Conservation (phyloP, 768 basidiomycete species). For the Mycena polygramma region DNA sequence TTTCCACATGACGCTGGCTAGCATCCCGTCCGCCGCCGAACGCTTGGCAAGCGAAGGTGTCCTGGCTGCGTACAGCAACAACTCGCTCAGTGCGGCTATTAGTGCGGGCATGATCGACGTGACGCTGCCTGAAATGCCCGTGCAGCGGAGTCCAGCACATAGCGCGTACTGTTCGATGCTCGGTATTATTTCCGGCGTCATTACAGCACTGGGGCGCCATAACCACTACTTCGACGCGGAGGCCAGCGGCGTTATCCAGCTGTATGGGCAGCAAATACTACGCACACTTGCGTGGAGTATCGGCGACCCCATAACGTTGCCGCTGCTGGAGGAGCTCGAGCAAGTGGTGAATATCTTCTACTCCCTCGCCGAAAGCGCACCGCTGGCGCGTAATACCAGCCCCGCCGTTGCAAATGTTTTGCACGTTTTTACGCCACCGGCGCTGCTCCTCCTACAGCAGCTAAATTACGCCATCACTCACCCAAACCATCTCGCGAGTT, state of each 20-base stretch:
- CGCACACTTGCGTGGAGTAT: slow-evolving; percentile 87
- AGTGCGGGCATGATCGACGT: slow-evolving; percentile 81
- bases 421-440: slow-evolving; percentile 74
- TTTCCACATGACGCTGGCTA: slow-evolving; percentile 89
- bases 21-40: slow-evolving; percentile 83
- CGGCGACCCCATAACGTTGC: slow-evolving; percentile 79
- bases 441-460: slow-evolving; percentile 84
- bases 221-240: slow-evolving; percentile 89
- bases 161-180: slow-evolving; percentile 88
- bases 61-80: slow-evolving; percentile 86
- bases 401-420: slow-evolving; percentile 74
- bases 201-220: slow-evolving; percentile 70
- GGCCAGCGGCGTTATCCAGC: slow-evolving; percentile 86
- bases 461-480: slow-evolving; percentile 93
- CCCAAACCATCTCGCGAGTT: slow-evolving; percentile 87
- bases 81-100: slow-evolving; percentile 81
- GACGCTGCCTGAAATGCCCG: slow-evolving; percentile 75
- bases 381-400: slow-evolving; percentile 59
- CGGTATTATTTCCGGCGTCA: slow-evolving; percentile 79
- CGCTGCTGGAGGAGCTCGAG: slow-evolving; percentile 87
- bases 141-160: slow-evolving; percentile 85
- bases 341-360: slow-evolving; percentile 84
- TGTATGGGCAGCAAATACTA: slow-evolving; percentile 86
- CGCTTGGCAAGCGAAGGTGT: slow-evolving; percentile 88
- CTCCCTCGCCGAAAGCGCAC: slow-evolving; percentile 72